A percentile compares a stretch with the other conserved stretches of the same genome.
Conservation (phyloP, 176 grass and related monocot species). For the Avena insularis region DNA sequence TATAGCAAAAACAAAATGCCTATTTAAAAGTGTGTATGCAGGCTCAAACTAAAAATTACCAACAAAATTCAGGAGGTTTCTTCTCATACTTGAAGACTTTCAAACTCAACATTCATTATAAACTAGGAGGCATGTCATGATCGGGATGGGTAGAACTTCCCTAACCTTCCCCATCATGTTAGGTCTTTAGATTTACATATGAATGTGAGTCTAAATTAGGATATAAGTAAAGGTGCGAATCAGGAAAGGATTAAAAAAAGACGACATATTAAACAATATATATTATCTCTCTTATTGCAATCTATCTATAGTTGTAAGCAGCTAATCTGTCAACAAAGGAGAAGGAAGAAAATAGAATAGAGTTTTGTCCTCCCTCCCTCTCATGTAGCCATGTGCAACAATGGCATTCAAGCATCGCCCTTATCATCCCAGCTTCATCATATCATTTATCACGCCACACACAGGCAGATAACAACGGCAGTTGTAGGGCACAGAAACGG, state of each 20-base stretch:
- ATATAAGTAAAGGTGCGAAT: neutral
- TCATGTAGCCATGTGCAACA: neutral
- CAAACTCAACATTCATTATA: neutral
- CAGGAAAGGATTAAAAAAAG: conserved; percentile 7
- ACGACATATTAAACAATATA: neutral
- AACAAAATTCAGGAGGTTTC: neutral
- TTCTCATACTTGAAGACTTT: neutral
- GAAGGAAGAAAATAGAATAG: conserved; percentile 3
- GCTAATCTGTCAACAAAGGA: conserved; percentile 12
- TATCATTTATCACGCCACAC: neutral
- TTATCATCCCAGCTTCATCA: neutral
- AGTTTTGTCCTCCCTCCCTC: neutral
- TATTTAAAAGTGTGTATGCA: conserved; percentile 1
- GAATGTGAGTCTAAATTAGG: conserved; percentile 1
- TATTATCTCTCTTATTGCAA: conserved; percentile 7
- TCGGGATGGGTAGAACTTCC: conserved; percentile 15
- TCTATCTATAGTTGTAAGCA: conserved; percentile 23
- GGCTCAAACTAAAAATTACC: conserved; percentile 6
- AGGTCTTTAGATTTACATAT: neutral
- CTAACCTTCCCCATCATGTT: neutral
- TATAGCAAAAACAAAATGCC: neutral
- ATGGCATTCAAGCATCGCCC: neutral
- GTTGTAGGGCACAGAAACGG: neutral
- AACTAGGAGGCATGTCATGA: neutral
- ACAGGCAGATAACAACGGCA: neutral